Evolutionary conservation across 2,329 filamentous ascomycete genomes (phyloP).

Genomic region (Cladophialophora carrionii): DNA sequence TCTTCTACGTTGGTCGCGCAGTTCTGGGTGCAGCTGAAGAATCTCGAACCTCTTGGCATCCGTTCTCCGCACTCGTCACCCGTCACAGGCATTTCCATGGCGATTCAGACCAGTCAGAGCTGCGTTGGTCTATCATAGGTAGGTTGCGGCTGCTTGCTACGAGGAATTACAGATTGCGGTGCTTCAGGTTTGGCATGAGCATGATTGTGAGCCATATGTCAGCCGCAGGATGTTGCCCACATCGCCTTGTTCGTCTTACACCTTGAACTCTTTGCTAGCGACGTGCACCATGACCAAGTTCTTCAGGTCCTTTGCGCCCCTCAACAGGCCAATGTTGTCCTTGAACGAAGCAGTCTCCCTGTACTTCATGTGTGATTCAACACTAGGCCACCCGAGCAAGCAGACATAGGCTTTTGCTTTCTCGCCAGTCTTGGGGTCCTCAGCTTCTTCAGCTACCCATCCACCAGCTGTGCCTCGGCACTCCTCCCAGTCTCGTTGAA

Average conservation of each 20-base stretch:
- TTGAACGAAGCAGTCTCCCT: constrained; percentile 45
- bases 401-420: constrained; percentile 40
- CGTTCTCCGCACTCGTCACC: constrained; percentile 1
- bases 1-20: not conserved
- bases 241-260: not conserved
- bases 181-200: not conserved
- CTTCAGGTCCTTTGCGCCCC: constrained; percentile 36
- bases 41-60: not conserved
- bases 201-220: not conserved
- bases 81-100: not conserved
- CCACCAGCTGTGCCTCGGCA: constrained; percentile 34
- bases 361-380: constrained; percentile 47
- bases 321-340: constrained; percentile 40
- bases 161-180: not conserved
- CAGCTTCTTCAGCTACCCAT: constrained; percentile 40
- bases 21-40: constrained; percentile 3
- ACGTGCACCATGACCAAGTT: constrained; percentile 37
- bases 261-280: constrained; percentile 19
- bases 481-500: constrained; percentile 30
- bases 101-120: not conserved
- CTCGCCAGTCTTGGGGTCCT: constrained; percentile 41
- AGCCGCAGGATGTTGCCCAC: not conserved
- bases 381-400: constrained; percentile 47
- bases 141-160: not conserved
- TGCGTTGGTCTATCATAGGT: not conserved